These are phyloP conservation scores for Chaetomium sp. DNA, from an alignment of 2,329 filamentous ascomycete species.

Conservation along the genomic window DNA sequence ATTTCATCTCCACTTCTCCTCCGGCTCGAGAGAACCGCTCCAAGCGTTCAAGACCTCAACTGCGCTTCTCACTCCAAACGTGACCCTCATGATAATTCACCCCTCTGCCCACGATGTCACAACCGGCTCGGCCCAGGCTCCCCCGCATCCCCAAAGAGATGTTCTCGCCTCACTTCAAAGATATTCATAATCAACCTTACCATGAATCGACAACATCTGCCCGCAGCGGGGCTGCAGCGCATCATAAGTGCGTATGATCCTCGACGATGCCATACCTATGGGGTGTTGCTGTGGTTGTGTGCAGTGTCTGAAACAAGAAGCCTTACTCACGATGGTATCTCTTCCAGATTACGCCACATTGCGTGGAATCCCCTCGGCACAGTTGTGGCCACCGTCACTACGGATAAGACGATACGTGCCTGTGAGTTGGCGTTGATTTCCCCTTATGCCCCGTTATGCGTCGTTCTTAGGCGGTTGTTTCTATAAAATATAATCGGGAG, in stretches of 20 bases:
- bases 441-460: too few species aligned
- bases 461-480: too few species aligned
- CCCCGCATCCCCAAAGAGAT: constrained; percentile 58
- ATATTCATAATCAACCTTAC: constrained; percentile 66
- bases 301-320: not conserved
- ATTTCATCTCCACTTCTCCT: too few species aligned
- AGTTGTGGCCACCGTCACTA: constrained; percentile 73
- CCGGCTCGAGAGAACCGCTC: too few species aligned
- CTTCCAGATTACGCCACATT: constrained; percentile 64
- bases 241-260: constrained; percentile 45
- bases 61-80: not conserved
- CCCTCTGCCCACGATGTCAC: constrained; percentile 31
- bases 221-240: constrained; percentile 45
- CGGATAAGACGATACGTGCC: constrained; percentile 64
- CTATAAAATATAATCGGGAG: too few species aligned
- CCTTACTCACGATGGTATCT: not conserved
- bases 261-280: not conserved
- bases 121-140: constrained; percentile 41
- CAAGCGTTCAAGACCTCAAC: not conserved
- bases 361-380: constrained; percentile 85
- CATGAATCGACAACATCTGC: constrained; percentile 42
- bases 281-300: not conserved
- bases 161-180: constrained; percentile 60
- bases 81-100: not conserved
- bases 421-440: constrained; percentile 42